Conservation (phyloP, 495 filamentous ascomycete species). For the Neurospora hispaniola region DNA sequence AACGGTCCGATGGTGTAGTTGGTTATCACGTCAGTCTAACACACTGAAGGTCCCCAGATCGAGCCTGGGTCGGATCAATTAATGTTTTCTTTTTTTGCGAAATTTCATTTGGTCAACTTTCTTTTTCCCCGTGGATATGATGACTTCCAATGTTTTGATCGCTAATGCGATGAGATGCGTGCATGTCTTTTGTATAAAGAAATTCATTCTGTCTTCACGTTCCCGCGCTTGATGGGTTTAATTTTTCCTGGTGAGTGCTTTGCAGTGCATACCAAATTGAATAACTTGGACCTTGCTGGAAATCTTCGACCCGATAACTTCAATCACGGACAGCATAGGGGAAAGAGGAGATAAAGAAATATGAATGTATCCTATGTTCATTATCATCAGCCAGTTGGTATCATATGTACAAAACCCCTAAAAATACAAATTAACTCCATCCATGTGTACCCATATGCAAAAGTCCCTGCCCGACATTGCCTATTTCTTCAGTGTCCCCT, state of each 20-base stretch:
- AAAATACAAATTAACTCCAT: background rate
- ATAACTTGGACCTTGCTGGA: too few species aligned
- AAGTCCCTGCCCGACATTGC: background rate
- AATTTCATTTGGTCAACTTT: background rate
- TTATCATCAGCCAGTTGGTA: background rate
- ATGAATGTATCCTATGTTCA: background rate
- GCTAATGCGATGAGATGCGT: background rate
- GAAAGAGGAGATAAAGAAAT: background rate
- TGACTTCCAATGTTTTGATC: background rate
- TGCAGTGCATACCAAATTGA: too few species aligned
- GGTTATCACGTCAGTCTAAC: too few species aligned
- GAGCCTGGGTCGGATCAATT: slow-evolving; percentile 8
- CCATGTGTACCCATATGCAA: background rate
- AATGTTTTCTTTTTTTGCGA: slow-evolving; percentile 8
- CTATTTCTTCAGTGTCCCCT: background rate
- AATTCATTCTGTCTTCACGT: background rate
- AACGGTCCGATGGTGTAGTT: background rate
- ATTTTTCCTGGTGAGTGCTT: too few species aligned
- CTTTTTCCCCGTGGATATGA: background rate
- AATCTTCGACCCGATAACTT: background rate
- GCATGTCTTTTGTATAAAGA: too few species aligned
- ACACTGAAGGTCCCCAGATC: background rate
- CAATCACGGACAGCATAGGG: background rate
- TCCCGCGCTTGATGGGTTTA: background rate
- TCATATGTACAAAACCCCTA: background rate